phyloP scores from a whole-genome alignment of 495 filamentous ascomycete species.

The Parathielavia appendiculata region DNA sequence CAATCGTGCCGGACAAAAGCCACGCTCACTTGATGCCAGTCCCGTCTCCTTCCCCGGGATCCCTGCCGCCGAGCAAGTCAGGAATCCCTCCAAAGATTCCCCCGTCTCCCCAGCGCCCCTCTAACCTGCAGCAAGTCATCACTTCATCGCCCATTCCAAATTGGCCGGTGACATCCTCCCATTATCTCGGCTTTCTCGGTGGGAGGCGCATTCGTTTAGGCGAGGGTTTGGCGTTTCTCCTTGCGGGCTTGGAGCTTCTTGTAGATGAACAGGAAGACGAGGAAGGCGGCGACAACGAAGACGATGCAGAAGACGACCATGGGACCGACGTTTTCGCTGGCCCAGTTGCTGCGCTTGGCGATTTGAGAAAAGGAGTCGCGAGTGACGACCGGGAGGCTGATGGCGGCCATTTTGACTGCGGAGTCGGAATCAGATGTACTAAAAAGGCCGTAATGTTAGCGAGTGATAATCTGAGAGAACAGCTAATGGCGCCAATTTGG shows the following conservation, averaged over 20 bases:
- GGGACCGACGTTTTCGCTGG: slow-evolving; percentile 48
- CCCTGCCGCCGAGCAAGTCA: slow-evolving; percentile 15
- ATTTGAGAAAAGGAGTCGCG: slow-evolving; percentile 43
- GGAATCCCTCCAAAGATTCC: slow-evolving; percentile 1
- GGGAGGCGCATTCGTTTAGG: slow-evolving; percentile 10
- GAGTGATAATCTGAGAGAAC: background rate
- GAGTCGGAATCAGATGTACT: background rate
- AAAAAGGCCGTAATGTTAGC: slow-evolving; percentile 7
- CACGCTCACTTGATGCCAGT: slow-evolving; percentile 7
- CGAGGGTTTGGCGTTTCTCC: slow-evolving; percentile 28
- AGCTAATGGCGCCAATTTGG: no score
- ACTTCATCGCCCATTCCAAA: slow-evolving; percentile 18
- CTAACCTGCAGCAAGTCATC: slow-evolving; percentile 10
- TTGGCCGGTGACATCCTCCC: slow-evolving; percentile 1
- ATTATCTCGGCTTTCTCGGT: background rate
- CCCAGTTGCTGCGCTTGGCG: slow-evolving; percentile 50
- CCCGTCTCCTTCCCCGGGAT: background rate
- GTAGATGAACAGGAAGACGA: slow-evolving; percentile 44
- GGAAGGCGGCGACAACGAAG: slow-evolving; percentile 46
- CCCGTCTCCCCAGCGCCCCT: background rate
- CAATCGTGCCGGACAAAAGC: slow-evolving; percentile 6
- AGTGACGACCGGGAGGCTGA: slow-evolving; percentile 43
- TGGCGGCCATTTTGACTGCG: slow-evolving; percentile 41
- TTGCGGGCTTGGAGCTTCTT: slow-evolving; percentile 39
- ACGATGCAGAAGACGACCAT: slow-evolving; percentile 57